A percentile compares a stretch with the other conserved stretches of the same genome.
These are phyloP conservation scores for Colletotrichum truncatum DNA, from an alignment of 2,329 filamentous ascomycete genomes.

Conservation along the genomic window DNA sequence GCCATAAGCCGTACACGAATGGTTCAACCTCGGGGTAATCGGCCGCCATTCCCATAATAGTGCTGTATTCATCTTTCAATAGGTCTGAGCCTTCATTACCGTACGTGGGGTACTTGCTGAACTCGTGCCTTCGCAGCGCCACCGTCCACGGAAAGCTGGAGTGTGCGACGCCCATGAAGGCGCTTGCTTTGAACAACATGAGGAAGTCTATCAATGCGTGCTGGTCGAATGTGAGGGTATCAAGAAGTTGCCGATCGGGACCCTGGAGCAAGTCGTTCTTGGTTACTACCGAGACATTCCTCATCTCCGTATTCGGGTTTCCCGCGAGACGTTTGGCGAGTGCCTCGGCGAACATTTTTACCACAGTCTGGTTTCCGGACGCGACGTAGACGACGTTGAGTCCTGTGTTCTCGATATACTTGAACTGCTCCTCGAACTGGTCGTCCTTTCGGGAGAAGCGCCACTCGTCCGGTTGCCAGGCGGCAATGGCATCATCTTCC, in stretches of 20 bases:
- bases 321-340: conserved; percentile 12
- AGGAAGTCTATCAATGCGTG: conserved; percentile 44
- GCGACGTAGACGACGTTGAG: conserved; percentile 41
- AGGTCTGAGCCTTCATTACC: conserved; percentile 41
- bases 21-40: conserved; percentile 42
- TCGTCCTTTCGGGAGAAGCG: conserved; percentile 41
- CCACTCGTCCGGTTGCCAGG: conserved; percentile 41
- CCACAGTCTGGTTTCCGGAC: conserved; percentile 38
- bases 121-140: conserved; percentile 42
- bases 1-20: conserved; percentile 41
- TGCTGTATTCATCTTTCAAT: conserved; percentile 40
- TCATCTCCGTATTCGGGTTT: neutral
- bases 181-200: conserved; percentile 42
- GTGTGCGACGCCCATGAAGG: conserved; percentile 44
- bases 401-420: conserved; percentile 35
- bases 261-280: conserved; percentile 40
- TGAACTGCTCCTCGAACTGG: conserved; percentile 41
- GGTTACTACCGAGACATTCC: conserved; percentile 40
- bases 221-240: conserved; percentile 42
- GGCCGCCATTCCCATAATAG: conserved; percentile 41
- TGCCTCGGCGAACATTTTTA: conserved; percentile 35
- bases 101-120: conserved; percentile 37
- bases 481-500: conserved; percentile 40
- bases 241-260: conserved; percentile 30
- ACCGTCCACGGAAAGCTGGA: conserved; percentile 45